Percentiles rank a stretch among this genome's conserved stretches.
Conservation (phyloP, 1,284 basidiomycete species). For the Garcileccinum viscosum region DNA sequence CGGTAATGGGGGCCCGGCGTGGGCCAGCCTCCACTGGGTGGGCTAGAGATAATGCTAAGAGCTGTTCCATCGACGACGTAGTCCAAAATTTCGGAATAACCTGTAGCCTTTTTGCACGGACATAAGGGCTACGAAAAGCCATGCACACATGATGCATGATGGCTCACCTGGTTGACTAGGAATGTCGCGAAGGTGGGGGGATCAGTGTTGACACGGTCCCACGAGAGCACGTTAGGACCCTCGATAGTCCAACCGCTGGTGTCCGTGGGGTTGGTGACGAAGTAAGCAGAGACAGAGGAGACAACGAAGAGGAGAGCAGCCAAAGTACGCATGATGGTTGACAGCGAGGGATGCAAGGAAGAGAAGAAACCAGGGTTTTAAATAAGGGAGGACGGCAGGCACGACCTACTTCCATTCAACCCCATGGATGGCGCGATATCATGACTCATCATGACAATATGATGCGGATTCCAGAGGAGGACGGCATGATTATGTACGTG, state of each 20-base stretch:
- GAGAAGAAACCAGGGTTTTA: not conserved
- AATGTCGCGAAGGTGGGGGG: not conserved
- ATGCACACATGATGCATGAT: not conserved
- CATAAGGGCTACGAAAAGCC: not conserved
- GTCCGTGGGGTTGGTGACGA: not conserved
- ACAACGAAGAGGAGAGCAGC: not conserved
- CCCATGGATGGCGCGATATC: too few relatives aligned
- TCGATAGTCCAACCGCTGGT: not conserved
- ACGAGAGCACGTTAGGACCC: not conserved
- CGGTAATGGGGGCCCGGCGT: slow-evolving; percentile 59
- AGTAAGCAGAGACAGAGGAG: not conserved
- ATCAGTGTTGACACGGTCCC: not conserved
- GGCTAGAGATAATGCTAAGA: slow-evolving; percentile 44
- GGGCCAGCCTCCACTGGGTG: slow-evolving; percentile 67
- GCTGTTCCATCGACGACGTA: slow-evolving; percentile 54
- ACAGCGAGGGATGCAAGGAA: too few relatives aligned
- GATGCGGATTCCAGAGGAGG: too few relatives aligned
- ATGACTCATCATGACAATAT: too few relatives aligned
- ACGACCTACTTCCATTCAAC: too few relatives aligned
- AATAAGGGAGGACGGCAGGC: not conserved
- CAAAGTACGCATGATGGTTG: not conserved
- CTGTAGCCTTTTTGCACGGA: slow-evolving; percentile 31
- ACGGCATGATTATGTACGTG: not conserved
- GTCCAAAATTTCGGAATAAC: slow-evolving; percentile 50
- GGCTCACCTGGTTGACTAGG: not conserved